Evolutionary conservation across 2,329 filamentous ascomycete species (phyloP).

Genomic region (Fusarium sp.): DNA sequence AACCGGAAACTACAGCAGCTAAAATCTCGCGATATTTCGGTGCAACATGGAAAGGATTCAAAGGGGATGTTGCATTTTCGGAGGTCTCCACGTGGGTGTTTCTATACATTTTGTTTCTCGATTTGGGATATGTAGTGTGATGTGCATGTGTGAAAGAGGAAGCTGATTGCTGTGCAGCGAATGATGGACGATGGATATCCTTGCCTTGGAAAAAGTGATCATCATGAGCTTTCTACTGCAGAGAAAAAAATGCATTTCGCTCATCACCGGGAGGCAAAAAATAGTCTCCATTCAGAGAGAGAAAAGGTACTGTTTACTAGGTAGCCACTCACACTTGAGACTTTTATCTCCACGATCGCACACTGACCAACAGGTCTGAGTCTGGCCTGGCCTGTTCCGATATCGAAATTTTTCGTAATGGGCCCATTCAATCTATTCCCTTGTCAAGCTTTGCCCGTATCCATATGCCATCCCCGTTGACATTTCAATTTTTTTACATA

Average conservation of each 20-base stretch:
- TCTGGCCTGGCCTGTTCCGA: conserved; percentile 17
- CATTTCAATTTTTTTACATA: conserved; percentile 47
- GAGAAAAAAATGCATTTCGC: conserved; percentile 9
- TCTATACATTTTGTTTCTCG: fast-evolving
- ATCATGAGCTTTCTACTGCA: background rate
- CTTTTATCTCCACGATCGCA: conserved; percentile 4
- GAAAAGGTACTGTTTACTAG: no score
- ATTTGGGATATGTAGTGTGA: background rate
- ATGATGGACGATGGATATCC: background rate
- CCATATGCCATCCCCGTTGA: conserved; percentile 28
- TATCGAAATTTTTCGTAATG: conserved; percentile 44
- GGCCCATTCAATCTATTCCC: conserved; percentile 38
- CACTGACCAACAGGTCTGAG: conserved; percentile 3
- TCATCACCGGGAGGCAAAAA: conserved; percentile 34
- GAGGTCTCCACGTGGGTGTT: background rate
- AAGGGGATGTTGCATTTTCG: background rate
- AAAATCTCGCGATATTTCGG: conserved; percentile 38
- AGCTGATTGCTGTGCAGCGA: background rate
- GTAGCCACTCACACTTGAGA: conserved; percentile 23
- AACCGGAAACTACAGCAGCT: conserved; percentile 24
- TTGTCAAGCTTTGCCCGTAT: conserved; percentile 10
- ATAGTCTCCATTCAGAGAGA: background rate
- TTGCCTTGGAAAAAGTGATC: conserved; percentile 1
- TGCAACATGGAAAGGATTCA: conserved; percentile 13
- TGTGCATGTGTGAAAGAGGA: background rate